Percentiles rank a stretch among this genome's conserved stretches.
These are phyloP conservation scores for Fagus crenata DNA, from an alignment of 306 rosid genomes.

Conservation along the genomic window DNA sequence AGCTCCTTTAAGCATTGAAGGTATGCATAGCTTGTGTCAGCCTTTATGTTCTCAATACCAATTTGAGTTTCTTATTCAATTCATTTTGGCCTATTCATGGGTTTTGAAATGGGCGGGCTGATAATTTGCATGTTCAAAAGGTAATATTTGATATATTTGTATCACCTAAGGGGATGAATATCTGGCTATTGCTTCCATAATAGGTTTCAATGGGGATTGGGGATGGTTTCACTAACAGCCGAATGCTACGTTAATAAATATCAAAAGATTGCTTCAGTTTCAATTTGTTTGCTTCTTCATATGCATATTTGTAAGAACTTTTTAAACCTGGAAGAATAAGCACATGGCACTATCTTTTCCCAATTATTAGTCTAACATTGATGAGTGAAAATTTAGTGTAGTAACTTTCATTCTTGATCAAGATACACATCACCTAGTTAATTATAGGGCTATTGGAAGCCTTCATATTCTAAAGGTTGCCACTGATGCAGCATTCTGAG, in stretches of 20 bases:
- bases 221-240: too few relatives aligned
- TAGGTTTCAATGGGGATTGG: not conserved
- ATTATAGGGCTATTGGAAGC: not conserved
- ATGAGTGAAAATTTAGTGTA: not conserved
- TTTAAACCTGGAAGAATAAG: not conserved
- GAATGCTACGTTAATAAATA: not conserved
- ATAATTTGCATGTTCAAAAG: not conserved
- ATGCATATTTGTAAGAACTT: not conserved
- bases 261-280: not conserved
- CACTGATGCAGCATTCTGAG: not conserved
- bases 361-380: not conserved
- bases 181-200: not conserved
- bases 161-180: not conserved
- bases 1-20: constrained; percentile 66
- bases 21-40: constrained; percentile 36
- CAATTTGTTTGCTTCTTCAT: not conserved
- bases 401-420: not conserved
- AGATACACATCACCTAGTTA: not conserved
- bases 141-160: not conserved
- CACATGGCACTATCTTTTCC: not conserved
- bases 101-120: not conserved
- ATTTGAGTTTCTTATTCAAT: not conserved
- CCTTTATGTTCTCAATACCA: constrained; percentile 3
- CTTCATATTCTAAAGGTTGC: not conserved
- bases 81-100: not conserved